Evolutionary conservation across 2,329 filamentous ascomycete species (phyloP), one percentile per base, ranked within the genome.

Genomic region (Coniochaeta sp.): DNA sequence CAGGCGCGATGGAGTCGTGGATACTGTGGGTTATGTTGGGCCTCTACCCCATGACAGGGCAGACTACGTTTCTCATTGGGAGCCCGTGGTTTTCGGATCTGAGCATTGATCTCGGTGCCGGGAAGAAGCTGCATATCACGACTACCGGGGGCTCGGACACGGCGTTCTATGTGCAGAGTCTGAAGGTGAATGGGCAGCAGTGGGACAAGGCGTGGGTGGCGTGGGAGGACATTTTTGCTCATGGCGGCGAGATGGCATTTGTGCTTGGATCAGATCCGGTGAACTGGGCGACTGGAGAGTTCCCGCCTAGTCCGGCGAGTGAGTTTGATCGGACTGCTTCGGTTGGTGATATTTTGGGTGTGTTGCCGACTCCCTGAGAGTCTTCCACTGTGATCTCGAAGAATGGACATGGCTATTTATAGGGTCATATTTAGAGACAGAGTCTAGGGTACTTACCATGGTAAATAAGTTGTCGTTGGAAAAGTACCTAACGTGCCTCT

Each of bases 1-100:
- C 86, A 1, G 88, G 88, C 7, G 85, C 88, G 16, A 89, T 90
- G 87, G 86, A 90, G 68, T 85, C 81, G 8, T 89, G 86, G 83
- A 71, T 88, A 2, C 72, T 89, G 9, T 90, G 87, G 83, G 84
- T 82, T 63, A 88, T 88, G 80, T 79, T 89, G 40, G 87, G 87
- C 1, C 72, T 89, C 31, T 89, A 88, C 64, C 87, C 87, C 1
- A 74, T 90, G 63, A 88, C 86, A 0, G 86, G 85, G 0, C 87
- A 89, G 74, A 85, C 85, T 0, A 87, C 83, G 1, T 89, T 89
- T 69, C 74, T 89, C 17, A 77, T 89, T 58, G 82, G 81, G 3
- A 84, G 83, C 7, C 86, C 86, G 0, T 89, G 84, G 84, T 86
- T 88, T 67, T 71, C 72, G 1, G 77, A 83, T 43, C 73, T 89